phyloP scores from a whole-genome alignment of 768 basidiomycete genomes.

The Cyclocybe cylindracea region DNA sequence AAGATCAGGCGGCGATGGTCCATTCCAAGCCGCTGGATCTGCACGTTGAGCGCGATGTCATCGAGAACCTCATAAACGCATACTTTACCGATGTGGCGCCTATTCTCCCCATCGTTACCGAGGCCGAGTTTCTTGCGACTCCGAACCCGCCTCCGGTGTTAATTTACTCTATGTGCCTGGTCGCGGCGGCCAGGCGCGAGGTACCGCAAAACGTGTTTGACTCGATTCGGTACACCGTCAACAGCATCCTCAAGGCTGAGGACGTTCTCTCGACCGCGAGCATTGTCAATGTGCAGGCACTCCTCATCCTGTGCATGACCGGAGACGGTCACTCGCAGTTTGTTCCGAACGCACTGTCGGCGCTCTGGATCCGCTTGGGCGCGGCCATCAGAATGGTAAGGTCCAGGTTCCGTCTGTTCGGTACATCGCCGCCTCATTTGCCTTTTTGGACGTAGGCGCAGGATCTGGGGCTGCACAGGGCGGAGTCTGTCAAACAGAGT shows the following conservation, averaged over 20 bases:
- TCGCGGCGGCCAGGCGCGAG: conserved; percentile 84
- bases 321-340: conserved; percentile 91
- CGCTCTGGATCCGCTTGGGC: conserved; percentile 85
- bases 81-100: conserved; percentile 91
- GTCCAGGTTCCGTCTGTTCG: conserved; percentile 22
- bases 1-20: conserved; percentile 49
- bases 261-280: conserved; percentile 89
- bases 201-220: conserved; percentile 88
- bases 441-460: conserved; percentile 65
- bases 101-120: conserved; percentile 86
- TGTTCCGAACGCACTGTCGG: conserved; percentile 83
- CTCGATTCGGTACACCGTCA: conserved; percentile 84
- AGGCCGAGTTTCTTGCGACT: conserved; percentile 81
- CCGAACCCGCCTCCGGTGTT: conserved; percentile 77
- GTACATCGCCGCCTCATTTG: conserved; percentile 2
- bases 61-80: conserved; percentile 84
- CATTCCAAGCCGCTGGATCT: conserved; percentile 68
- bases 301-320: conserved; percentile 84
- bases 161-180: conserved; percentile 92
- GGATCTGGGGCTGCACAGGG: conserved; percentile 92
- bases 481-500: conserved; percentile 81
- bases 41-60: conserved; percentile 73
- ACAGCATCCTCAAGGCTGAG: conserved; percentile 82
- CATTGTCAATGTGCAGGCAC: conserved; percentile 83
- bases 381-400: conserved; percentile 87